phyloP scores from a whole-genome alignment of 768 basidiomycete species.

The Mycena leptocephala region DNA sequence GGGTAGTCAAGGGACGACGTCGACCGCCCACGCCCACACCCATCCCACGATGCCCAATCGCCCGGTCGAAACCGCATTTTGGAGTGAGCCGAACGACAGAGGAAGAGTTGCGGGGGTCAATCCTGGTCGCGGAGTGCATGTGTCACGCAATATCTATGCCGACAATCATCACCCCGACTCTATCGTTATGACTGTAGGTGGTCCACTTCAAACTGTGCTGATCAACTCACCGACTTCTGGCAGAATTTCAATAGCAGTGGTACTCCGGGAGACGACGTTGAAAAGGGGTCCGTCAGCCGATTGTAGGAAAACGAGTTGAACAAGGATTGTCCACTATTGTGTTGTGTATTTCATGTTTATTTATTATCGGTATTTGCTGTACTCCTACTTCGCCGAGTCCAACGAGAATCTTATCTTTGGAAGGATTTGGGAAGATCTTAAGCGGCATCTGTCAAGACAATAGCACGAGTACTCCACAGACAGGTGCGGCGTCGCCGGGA shows the following conservation, averaged over 20 bases:
- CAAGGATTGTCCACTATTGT: no score
- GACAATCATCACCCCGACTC: not conserved
- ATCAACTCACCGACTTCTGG: not conserved
- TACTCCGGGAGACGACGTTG: not conserved
- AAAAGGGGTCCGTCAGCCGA: not conserved
- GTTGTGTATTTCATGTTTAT: no score
- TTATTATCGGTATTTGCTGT: no score
- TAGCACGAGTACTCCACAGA: no score
- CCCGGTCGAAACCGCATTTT: not conserved
- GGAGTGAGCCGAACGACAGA: not conserved
- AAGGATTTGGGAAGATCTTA: no score
- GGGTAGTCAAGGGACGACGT: not conserved
- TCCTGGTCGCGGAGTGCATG: not conserved
- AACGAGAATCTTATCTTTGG: no score
- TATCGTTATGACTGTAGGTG: constrained; percentile 9
- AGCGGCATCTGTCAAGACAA: no score
- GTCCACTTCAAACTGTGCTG: not conserved
- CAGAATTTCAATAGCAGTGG: not conserved
- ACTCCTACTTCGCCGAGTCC: no score
- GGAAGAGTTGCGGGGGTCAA: not conserved
- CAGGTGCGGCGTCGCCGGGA: no score
- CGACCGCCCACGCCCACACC: not conserved
- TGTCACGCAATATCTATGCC: not conserved
- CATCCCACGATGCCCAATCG: no score
- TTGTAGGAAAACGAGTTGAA: no score